A percentile compares a stretch with the other conserved stretches of the same genome.
phyloP scores from a whole-genome alignment of 2,329 filamentous ascomycete species.

The Colletotrichum sp. region DNA sequence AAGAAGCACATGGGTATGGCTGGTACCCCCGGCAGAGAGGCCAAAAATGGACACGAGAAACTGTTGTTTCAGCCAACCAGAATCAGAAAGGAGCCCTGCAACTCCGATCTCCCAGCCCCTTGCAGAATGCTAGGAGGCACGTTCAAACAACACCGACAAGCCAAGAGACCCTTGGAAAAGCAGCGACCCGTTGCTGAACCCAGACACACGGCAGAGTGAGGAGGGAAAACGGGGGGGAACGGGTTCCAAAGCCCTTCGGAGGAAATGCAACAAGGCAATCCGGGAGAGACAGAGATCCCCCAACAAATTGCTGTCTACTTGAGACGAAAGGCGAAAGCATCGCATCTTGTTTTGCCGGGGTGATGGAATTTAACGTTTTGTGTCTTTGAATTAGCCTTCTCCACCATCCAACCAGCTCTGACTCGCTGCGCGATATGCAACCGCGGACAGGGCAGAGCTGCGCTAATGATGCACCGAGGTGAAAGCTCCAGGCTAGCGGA shows the following conservation, averaged over 20 bases:
- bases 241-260: neutral
- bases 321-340: conserved; percentile 1
- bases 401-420: neutral
- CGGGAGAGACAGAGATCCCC: conserved; percentile 1
- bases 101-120: conserved; percentile 20
- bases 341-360: conserved; percentile 1
- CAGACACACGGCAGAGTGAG: neutral
- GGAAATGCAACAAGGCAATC: neutral
- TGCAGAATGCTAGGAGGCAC: conserved; percentile 7
- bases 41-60: conserved; percentile 26
- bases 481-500: neutral
- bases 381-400: conserved; percentile 10
- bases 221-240: neutral
- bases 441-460: neutral
- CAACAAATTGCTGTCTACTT: conserved; percentile 9
- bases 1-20: conserved; percentile 7
- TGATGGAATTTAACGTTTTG: conserved; percentile 7
- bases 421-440: conserved; percentile 7
- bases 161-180: conserved; percentile 4
- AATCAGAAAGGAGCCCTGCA: conserved; percentile 10
- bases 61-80: conserved; percentile 23
- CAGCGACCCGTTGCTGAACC: neutral
- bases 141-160: neutral
- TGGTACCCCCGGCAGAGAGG: neutral
- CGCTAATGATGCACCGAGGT: conserved; percentile 3